Percentiles rank a stretch among this genome's conserved stretches.
Conservation (phyloP, 768 basidiomycete species). For the Boletellus ananiceps region DNA sequence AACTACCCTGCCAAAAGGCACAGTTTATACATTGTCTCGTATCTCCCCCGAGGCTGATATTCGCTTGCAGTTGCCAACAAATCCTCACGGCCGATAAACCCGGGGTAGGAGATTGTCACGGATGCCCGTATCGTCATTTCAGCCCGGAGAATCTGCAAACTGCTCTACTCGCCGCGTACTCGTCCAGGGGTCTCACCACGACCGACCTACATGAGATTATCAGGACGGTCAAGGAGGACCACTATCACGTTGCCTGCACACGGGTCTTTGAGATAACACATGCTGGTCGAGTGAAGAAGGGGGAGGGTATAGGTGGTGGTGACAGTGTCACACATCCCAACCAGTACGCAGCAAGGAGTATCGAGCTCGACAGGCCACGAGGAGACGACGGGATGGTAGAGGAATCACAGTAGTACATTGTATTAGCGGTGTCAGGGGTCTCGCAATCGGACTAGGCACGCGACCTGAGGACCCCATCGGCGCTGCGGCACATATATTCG, state of each 20-base stretch:
- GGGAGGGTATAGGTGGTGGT: conserved; percentile 80
- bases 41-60: background rate
- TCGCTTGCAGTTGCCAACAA: conserved; percentile 71
- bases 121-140: conserved; percentile 93
- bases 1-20: conserved; percentile 94
- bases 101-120: conserved; percentile 63
- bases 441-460: background rate
- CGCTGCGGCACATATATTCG: conserved; percentile 2
- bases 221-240: conserved; percentile 67
- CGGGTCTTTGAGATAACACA: conserved; percentile 96
- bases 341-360: conserved; percentile 73
- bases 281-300: conserved; percentile 64
- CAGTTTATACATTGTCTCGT: conserved; percentile 7
- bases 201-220: conserved; percentile 80
- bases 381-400: conserved; percentile 46
- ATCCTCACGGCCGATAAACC: conserved; percentile 73
- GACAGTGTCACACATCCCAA: conserved; percentile 95
- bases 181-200: conserved; percentile 56
- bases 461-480: conserved; percentile 12
- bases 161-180: conserved; percentile 66
- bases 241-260: conserved; percentile 96
- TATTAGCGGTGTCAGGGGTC: conserved; percentile 23
- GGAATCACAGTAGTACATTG: conserved; percentile 14
- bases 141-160: conserved; percentile 76
- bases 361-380: conserved; percentile 52